A percentile compares a stretch with the other conserved stretches of the same genome.
phyloP scores from a whole-genome alignment of 371 early-diverging fungal species.

The Haplosporangium sp. region DNA sequence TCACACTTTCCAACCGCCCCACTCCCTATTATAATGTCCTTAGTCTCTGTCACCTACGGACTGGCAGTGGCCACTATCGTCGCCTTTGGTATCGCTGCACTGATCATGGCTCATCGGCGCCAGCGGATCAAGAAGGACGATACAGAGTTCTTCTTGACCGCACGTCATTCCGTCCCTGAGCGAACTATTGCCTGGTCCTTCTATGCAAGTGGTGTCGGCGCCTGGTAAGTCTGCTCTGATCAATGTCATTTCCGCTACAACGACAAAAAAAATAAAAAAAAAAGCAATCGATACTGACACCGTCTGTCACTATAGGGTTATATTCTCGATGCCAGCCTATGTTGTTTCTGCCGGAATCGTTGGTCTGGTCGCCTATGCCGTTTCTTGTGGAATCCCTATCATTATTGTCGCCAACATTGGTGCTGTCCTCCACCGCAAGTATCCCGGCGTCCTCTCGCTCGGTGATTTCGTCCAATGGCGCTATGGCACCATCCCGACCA shows the following conservation, averaged over 20 bases:
- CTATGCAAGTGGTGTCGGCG: conserved; percentile 39
- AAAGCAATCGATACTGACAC: too few relatives aligned
- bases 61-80: conserved; percentile 44
- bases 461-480: conserved; percentile 63
- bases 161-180: conserved; percentile 39
- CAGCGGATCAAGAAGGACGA: conserved; percentile 28
- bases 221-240: conserved; percentile 29
- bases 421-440: conserved; percentile 56
- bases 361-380: conserved; percentile 63
- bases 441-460: conserved; percentile 60
- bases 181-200: conserved; percentile 52
- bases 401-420: conserved; percentile 64
- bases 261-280: too few relatives aligned
- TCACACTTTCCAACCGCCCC: neutral
- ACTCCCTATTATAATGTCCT: conserved; percentile 28
- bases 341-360: conserved; percentile 63
- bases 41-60: conserved; percentile 50
- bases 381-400: conserved; percentile 66
- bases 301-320: conserved; percentile 31
- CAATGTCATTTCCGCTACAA: too few relatives aligned
- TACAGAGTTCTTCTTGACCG: conserved; percentile 66
- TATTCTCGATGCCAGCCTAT: conserved; percentile 55
- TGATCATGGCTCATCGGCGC: conserved; percentile 40
- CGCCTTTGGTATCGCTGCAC: conserved; percentile 43
- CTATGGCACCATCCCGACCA: conserved; percentile 56